Evolutionary conservation across 129 eudicot genomes (phyloP).

Genomic region (Saussurea involucrata): DNA sequence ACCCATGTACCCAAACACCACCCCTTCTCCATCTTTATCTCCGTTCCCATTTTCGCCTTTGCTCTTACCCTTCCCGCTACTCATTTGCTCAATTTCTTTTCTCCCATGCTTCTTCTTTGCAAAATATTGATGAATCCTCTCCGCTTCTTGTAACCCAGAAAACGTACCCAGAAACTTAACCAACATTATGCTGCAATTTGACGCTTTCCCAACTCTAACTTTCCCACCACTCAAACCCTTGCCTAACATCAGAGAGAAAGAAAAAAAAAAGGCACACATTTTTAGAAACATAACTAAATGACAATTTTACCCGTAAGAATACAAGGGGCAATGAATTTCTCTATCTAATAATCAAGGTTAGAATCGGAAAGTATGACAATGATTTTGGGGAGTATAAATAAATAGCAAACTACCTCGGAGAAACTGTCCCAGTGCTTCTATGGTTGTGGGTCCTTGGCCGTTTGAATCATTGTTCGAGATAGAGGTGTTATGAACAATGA

Average conservation of each 20-base stretch:
- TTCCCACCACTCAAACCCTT: constrained; percentile 53
- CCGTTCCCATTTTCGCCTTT: constrained; percentile 14
- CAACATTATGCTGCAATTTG: constrained; percentile 41
- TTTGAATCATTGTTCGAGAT: constrained; percentile 8
- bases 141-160: constrained; percentile 65
- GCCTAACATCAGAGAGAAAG: constrained; percentile 26
- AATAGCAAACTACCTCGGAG: constrained; percentile 46
- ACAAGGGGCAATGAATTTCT: not conserved
- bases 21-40: constrained; percentile 32
- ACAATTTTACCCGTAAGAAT: not conserved
- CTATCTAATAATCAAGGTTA: not conserved
- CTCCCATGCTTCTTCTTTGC: constrained; percentile 57
- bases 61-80: constrained; percentile 25
- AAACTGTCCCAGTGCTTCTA: constrained; percentile 47
- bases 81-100: constrained; percentile 29
- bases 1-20: constrained; percentile 66
- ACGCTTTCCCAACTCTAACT: constrained; percentile 42
- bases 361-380: not conserved
- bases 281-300: too few species aligned
- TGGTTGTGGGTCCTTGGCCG: constrained; percentile 30
- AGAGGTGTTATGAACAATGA: constrained; percentile 47
- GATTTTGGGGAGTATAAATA: too few species aligned
- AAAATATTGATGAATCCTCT: constrained; percentile 51
- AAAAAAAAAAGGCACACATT: not conserved
- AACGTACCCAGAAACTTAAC: constrained; percentile 63